A percentile compares a stretch with the other conserved stretches of the same genome.
Evolutionary conservation across 169 alveolate species (phyloP).

Genomic region (Plasmodium yoelii): DNA sequence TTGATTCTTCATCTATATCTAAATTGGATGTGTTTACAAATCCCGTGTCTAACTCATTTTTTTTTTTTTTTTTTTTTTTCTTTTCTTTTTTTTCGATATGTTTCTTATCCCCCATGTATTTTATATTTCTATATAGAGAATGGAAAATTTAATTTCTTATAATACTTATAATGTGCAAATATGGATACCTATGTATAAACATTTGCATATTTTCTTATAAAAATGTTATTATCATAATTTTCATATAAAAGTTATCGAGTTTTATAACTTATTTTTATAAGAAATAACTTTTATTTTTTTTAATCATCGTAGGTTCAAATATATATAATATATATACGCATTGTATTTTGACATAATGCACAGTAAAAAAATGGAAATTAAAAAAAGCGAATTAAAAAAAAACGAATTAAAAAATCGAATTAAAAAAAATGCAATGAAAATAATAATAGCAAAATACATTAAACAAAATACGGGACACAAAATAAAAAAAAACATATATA

Average conservation of each 20-base stretch:
- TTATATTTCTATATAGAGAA: constrained; percentile 33
- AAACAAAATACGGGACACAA: not conserved
- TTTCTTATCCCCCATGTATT: constrained; percentile 6
- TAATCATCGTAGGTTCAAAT: too few relatives aligned
- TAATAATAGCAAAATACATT: not conserved
- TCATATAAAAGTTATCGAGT: too few relatives aligned
- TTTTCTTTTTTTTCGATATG: not conserved
- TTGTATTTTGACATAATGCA: too few relatives aligned
- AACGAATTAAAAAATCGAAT: not conserved
- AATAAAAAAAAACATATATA: not conserved
- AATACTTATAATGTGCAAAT: not conserved
- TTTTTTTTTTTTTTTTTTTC: constrained; percentile 6
- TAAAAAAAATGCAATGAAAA: not conserved
- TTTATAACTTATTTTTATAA: too few relatives aligned
- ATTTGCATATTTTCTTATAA: too few relatives aligned
- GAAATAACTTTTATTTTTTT: too few relatives aligned
- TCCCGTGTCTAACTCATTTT: not conserved
- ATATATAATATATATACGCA: too few relatives aligned
- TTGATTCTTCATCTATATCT: not conserved
- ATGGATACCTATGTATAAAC: too few relatives aligned
- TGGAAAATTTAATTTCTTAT: not conserved
- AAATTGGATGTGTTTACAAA: constrained; percentile 18
- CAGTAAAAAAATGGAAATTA: not conserved
- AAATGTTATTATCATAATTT: too few relatives aligned
- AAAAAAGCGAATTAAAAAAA: constrained; percentile 1